Conservation (phyloP, 1,284 basidiomycete species). For the Marasmius sp. region DNA sequence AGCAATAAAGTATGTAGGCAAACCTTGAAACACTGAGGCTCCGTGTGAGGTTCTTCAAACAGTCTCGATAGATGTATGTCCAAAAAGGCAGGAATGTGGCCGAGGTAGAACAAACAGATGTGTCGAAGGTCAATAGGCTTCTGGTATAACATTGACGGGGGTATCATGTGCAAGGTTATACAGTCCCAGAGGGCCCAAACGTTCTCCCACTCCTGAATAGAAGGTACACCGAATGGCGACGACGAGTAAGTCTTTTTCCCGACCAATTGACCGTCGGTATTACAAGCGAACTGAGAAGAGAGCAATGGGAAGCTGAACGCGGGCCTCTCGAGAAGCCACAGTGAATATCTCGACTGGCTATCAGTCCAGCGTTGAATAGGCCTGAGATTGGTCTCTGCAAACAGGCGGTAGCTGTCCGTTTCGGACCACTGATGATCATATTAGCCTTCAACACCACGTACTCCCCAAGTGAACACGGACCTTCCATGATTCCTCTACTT, state of each 20-base stretch:
- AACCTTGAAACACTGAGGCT: slow-evolving; percentile 82
- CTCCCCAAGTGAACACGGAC: slow-evolving; percentile 34
- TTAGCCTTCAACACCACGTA: not conserved
- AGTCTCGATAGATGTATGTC: slow-evolving; percentile 89
- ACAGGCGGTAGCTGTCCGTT: slow-evolving; percentile 70
- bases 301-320: slow-evolving; percentile 73
- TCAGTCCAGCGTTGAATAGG: slow-evolving; percentile 89
- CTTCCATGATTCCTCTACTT: slow-evolving; percentile 90
- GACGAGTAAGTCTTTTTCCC: slow-evolving; percentile 23
- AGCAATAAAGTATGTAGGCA: slow-evolving; percentile 11
- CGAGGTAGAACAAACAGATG: slow-evolving; percentile 88
- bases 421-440: slow-evolving; percentile 69
- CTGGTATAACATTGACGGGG: slow-evolving; percentile 79
- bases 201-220: slow-evolving; percentile 75
- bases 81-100: slow-evolving; percentile 88
- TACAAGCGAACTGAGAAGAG: slow-evolving; percentile 28
- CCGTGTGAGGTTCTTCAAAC: slow-evolving; percentile 76
- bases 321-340: slow-evolving; percentile 92
- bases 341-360: slow-evolving; percentile 69
- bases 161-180: slow-evolving; percentile 87
- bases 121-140: slow-evolving; percentile 94
- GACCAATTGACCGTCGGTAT: slow-evolving; percentile 24
- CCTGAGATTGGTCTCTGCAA: slow-evolving; percentile 78
- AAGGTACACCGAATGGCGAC: slow-evolving; percentile 69
- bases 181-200: slow-evolving; percentile 93